Base-by-base conservation (phyloP, 306 rosid genomes). In the Lupinus albus region DNA sequence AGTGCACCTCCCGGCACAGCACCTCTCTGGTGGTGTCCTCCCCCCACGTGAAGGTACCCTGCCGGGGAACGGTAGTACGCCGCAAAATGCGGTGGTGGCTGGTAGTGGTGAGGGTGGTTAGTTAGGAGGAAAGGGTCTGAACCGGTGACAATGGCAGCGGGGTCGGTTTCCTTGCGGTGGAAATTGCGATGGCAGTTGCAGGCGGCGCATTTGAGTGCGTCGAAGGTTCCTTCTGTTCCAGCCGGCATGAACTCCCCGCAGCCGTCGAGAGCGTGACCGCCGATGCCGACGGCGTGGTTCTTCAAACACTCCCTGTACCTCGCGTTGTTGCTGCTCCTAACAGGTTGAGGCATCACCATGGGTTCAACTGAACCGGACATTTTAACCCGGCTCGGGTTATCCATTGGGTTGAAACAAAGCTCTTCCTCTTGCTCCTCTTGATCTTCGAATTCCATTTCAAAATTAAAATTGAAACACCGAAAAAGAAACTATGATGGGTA, bases 141-240 rank as follows among this genome's bases (percentile, higher is more conserved):
- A 25, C 67, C 1, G 30, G 57, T 17, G 1, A 56, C 14, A 3
- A 39, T 38, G 0, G 61, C 59, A 2, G 42, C 14, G 4, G 21
- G 1, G 44, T 85, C 89, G 6, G 79, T 68, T 49, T 87, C 96
- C 17, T 84, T 85, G 4, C 98, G 91, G 82, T 92, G 98, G 85
- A 92, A 92, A 73, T 87, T 92, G 4, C 98, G 95, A 88, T 92
- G 98, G 71, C 98, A 92, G 93, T 76, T 79, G 50, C 98, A 92
- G 36, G 98, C 98, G 38, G 98, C 98, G 77, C 98, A 92, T 74
- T 89, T 87, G 9, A 92, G 95, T 0, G 78, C 91, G 57, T 92
- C 96, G 3, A 89, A 79, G 0, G 93, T 76, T 25, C 95, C 95
- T 13, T 92, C 98, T 0, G 75, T 71, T 10, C 98, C 98, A 0